These are phyloP conservation scores for Leccinum obscurum DNA, from an alignment of 768 basidiomycete genomes.

Conservation along the genomic window DNA sequence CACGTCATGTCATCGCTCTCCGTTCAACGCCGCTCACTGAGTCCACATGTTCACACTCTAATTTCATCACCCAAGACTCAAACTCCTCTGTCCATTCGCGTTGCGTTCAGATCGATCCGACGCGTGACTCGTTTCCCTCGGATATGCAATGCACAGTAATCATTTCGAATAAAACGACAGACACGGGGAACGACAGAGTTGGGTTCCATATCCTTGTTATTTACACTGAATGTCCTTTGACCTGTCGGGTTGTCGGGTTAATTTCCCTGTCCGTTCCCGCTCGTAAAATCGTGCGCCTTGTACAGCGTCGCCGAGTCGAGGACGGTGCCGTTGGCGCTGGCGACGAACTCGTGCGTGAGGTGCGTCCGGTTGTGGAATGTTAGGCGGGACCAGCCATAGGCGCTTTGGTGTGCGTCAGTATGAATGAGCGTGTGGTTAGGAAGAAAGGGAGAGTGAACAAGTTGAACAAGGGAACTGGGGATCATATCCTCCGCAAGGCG, in stretches of 20 bases:
- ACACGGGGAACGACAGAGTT: too few relatives aligned
- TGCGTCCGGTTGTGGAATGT: slow-evolving; percentile 33
- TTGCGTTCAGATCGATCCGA: too few relatives aligned
- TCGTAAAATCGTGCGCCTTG: slow-evolving; percentile 20
- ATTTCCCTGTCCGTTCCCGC: neutral
- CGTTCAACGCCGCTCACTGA: too few relatives aligned
- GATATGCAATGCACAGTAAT: too few relatives aligned
- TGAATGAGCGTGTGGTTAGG: too few relatives aligned
- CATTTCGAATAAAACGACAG: too few relatives aligned
- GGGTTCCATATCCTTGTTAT: neutral
- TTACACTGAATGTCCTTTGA: neutral
- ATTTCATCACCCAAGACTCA: too few relatives aligned
- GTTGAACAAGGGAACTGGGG: neutral
- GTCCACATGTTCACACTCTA: too few relatives aligned
- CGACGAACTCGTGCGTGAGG: slow-evolving; percentile 31
- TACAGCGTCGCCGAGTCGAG: slow-evolving; percentile 28
- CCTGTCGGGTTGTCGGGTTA: neutral
- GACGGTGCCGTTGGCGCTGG: slow-evolving; percentile 30
- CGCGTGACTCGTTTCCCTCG: too few relatives aligned
- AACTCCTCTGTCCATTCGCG: too few relatives aligned
- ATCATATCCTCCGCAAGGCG: neutral
- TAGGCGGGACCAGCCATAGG: slow-evolving; percentile 31
- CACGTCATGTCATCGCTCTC: too few relatives aligned
- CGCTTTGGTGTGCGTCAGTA: neutral
- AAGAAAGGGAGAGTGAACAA: neutral